A percentile compares a stretch with the other conserved stretches of the same genome.
phyloP scores from a whole-genome alignment of 495 filamentous ascomycete genomes.

The Lophiotrema nucula region DNA sequence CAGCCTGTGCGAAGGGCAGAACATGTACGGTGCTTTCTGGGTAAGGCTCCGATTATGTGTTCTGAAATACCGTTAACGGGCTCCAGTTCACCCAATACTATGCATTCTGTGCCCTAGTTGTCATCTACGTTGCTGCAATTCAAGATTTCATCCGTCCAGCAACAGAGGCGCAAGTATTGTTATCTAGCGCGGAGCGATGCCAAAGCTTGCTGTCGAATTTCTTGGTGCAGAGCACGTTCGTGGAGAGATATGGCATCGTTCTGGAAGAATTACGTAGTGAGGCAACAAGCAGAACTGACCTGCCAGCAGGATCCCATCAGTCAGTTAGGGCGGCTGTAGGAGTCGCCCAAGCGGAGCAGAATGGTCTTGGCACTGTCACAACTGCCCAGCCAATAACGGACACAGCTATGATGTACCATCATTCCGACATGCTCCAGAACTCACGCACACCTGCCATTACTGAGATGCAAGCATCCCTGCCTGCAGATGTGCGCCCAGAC shows the following conservation, averaged over 20 bases:
- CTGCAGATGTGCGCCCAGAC: too few species aligned
- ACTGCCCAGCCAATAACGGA: too few species aligned
- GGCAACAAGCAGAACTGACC: neutral
- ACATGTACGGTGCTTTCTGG: too few species aligned
- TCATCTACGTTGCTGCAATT: conserved; percentile 16
- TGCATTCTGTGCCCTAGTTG: conserved; percentile 24
- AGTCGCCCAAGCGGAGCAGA: too few species aligned
- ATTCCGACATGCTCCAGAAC: neutral
- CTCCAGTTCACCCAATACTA: conserved; percentile 29
- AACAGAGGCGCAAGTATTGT: conserved; percentile 6
- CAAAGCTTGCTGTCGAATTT: neutral
- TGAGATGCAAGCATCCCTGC: conserved; percentile 7
- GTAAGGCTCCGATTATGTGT: too few species aligned
- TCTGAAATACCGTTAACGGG: too few species aligned
- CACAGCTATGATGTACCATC: neutral
- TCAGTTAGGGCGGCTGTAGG: too few species aligned
- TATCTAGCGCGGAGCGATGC: neutral
- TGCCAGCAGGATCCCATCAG: neutral
- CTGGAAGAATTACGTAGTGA: neutral
- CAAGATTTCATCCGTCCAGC: conserved; percentile 15
- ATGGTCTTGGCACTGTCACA: too few species aligned
- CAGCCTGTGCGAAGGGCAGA: too few species aligned
- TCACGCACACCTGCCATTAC: conserved; percentile 10
- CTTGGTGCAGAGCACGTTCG: neutral
- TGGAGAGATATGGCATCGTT: neutral